phyloP scores from a whole-genome alignment of 148 eudicot genomes.

The Drosera capensis region DNA sequence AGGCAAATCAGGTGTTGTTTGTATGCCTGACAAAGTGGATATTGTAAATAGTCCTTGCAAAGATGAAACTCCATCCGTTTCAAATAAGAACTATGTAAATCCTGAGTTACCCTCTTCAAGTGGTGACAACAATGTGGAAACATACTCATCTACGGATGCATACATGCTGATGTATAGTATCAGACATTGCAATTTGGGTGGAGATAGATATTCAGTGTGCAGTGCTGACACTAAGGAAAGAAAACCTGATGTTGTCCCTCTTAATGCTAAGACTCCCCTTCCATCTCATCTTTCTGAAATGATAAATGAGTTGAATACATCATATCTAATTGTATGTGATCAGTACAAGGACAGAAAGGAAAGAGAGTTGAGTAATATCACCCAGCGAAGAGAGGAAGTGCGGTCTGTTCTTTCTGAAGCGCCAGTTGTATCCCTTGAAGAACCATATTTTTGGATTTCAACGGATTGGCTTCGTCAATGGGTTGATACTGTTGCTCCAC shows the following conservation, averaged over 20 bases:
- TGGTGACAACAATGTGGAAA: slow-evolving; percentile 21
- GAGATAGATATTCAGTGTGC: slow-evolving; percentile 6
- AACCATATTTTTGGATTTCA: slow-evolving; percentile 74
- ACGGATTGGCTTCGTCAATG: slow-evolving; percentile 94
- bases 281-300: slow-evolving; percentile 72
- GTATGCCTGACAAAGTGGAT: slow-evolving; percentile 30
- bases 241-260: slow-evolving; percentile 12
- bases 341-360: slow-evolving; percentile 57
- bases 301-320: slow-evolving; percentile 37
- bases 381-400: slow-evolving; percentile 80
- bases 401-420: slow-evolving; percentile 75
- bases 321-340: slow-evolving; percentile 41
- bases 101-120: slow-evolving; percentile 14
- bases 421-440: slow-evolving; percentile 49
- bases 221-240: slow-evolving; percentile 17
- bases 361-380: slow-evolving; percentile 35
- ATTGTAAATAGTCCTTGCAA: slow-evolving; percentile 18
- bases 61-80: slow-evolving; percentile 18
- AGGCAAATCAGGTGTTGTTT: slow-evolving; percentile 32
- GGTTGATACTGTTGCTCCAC: slow-evolving; percentile 52
- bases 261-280: slow-evolving; percentile 21
- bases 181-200: slow-evolving; percentile 21
- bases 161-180: slow-evolving; percentile 92
- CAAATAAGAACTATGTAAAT: slow-evolving; percentile 19
- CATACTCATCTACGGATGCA: slow-evolving; percentile 86